These are phyloP conservation scores for Fusarium sp. DNA, from an alignment of 2,329 filamentous ascomycete species.

Conservation along the genomic window DNA sequence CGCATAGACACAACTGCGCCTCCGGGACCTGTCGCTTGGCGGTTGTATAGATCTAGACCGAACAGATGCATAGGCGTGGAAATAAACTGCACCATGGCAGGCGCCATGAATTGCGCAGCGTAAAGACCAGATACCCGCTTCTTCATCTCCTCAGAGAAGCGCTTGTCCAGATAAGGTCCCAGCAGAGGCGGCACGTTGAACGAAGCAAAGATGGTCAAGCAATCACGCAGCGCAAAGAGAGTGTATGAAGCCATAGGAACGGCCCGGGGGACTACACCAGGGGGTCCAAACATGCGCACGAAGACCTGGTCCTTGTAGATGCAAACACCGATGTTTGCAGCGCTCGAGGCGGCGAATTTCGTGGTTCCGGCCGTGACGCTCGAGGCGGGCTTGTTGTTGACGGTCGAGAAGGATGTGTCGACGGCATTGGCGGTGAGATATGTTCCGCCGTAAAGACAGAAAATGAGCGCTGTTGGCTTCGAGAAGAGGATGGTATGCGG, in stretches of 20 bases:
- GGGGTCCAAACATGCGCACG: constrained; percentile 82
- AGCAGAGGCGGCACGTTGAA: constrained; percentile 90
- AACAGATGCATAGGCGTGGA: constrained; percentile 88
- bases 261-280: constrained; percentile 61
- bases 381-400: constrained; percentile 67
- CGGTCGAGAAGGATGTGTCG: constrained; percentile 81
- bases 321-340: constrained; percentile 87
- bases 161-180: constrained; percentile 74
- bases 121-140: constrained; percentile 65
- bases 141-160: constrained; percentile 64
- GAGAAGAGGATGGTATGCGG: constrained; percentile 73
- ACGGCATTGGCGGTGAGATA: constrained; percentile 90
- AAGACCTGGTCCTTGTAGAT: constrained; percentile 93
- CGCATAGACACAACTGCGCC: constrained; percentile 55
- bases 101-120: constrained; percentile 83
- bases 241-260: constrained; percentile 79
- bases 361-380: constrained; percentile 78
- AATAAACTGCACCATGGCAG: constrained; percentile 81
- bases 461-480: constrained; percentile 77
- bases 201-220: constrained; percentile 88
- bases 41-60: constrained; percentile 88
- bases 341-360: constrained; percentile 85
- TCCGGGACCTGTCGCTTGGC: constrained; percentile 58
- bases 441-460: constrained; percentile 85
- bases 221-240: constrained; percentile 86